These are phyloP conservation scores for Tolypocladium guangdongense DNA, from an alignment of 2,329 filamentous ascomycete species.

Conservation along the genomic window DNA sequence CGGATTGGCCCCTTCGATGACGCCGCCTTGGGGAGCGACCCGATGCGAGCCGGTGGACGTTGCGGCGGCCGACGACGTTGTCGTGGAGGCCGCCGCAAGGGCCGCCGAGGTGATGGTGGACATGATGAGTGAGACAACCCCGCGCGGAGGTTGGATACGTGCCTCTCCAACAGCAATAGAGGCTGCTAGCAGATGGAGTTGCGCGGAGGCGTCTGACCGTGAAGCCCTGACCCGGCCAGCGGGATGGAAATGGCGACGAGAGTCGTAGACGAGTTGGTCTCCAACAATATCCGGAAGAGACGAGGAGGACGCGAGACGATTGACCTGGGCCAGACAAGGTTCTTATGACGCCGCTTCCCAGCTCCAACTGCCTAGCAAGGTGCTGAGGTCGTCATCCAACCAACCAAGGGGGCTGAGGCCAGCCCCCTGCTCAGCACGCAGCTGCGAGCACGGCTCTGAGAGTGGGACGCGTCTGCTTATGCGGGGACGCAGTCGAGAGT, in stretches of 20 bases:
- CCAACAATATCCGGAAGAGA: no score
- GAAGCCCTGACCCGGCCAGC: neutral
- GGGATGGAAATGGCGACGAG: neutral
- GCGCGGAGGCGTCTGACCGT: neutral
- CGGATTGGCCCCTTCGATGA: conserved; percentile 62
- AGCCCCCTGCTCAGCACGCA: neutral
- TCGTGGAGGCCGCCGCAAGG: neutral
- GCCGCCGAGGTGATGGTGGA: neutral
- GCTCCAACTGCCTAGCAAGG: no score
- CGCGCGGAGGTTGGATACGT: neutral
- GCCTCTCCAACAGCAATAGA: neutral
- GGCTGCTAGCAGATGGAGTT: neutral
- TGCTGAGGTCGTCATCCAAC: no score
- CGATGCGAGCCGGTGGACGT: neutral
- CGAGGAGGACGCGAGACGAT: no score
- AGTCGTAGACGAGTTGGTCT: neutral
- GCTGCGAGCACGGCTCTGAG: neutral
- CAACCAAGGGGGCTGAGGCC: neutral
- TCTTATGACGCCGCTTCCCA: no score
- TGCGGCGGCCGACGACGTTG: neutral
- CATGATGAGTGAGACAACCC: neutral
- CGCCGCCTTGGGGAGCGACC: conserved; percentile 37
- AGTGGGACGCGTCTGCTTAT: neutral
- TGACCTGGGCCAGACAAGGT: no score
- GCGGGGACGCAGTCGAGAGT: neutral